phyloP scores from a whole-genome alignment of 2,329 filamentous ascomycete species.

The Epichloe brachyelytri region DNA sequence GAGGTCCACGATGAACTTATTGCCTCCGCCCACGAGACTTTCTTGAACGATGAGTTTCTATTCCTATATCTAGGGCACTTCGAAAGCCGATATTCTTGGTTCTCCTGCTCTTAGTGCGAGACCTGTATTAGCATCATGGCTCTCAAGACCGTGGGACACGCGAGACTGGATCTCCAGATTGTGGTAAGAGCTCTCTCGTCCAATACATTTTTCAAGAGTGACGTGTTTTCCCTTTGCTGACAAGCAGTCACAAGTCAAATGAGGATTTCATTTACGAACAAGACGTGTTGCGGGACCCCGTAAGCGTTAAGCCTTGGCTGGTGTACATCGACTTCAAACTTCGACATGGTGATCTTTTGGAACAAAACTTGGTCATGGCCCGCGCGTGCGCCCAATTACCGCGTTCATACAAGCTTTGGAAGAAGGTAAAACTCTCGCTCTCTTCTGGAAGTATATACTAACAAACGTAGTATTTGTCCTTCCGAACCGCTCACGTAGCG shows the following conservation, averaged over 20 bases:
- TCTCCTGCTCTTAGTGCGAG: not conserved
- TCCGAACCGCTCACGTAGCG: slow-evolving; percentile 68
- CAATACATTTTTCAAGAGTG: not conserved
- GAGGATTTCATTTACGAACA: slow-evolving; percentile 95
- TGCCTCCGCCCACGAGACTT: not conserved
- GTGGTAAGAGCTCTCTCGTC: slow-evolving; percentile 20
- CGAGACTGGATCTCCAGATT: slow-evolving; percentile 2
- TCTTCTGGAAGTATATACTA: slow-evolving; percentile 5
- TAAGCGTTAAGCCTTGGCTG: slow-evolving; percentile 86
- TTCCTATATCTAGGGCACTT: not conserved
- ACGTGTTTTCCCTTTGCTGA: not conserved
- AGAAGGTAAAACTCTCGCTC: slow-evolving; percentile 47
- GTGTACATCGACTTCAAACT: slow-evolving; percentile 86
- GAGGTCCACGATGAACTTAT: not conserved
- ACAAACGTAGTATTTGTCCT: slow-evolving; percentile 58
- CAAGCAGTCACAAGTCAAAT: slow-evolving; percentile 45
- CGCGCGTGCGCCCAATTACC: slow-evolving; percentile 81
- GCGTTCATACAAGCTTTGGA: slow-evolving; percentile 96
- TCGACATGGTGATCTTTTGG: slow-evolving; percentile 69
- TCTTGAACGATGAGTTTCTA: not conserved
- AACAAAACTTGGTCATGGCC: slow-evolving; percentile 81
- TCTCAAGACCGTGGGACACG: not conserved
- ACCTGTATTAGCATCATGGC: not conserved
- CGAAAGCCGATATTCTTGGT: not conserved
- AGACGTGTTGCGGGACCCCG: slow-evolving; percentile 75